These are phyloP conservation scores for Chrysochromulina tobinii DNA, from an alignment of 78 protist genomes.

Conservation along the genomic window DNA sequence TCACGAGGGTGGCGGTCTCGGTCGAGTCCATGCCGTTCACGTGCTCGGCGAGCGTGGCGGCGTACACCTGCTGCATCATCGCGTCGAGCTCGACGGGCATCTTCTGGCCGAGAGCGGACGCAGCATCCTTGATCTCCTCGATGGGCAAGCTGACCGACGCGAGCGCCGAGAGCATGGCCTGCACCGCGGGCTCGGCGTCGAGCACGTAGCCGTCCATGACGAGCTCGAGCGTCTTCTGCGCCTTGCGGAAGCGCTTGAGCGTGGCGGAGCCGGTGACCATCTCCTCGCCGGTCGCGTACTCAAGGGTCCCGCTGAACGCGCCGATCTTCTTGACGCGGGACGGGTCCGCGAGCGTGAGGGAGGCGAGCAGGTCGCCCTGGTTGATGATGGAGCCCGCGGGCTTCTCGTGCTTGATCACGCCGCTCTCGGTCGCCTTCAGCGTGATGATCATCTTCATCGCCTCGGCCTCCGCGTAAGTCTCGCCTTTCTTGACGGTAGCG, in stretches of 20 bases:
- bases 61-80: not conserved
- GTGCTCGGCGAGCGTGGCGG: not conserved
- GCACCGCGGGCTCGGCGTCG: not conserved
- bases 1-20: not conserved
- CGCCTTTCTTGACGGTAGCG: conserved; percentile 69
- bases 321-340: conserved; percentile 43
- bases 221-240: not conserved
- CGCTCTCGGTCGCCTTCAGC: conserved; percentile 70
- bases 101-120: not conserved
- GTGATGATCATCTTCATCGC: conserved; percentile 96
- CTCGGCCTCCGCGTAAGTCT: conserved; percentile 87
- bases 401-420: conserved; percentile 50
- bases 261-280: too few species aligned
- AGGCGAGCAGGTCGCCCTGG: conserved; percentile 89
- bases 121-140: not conserved
- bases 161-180: not conserved
- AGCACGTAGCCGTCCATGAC: conserved; percentile 4
- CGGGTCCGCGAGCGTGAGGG: conserved; percentile 76
- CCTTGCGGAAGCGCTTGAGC: not conserved
- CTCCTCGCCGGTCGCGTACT: too few species aligned
- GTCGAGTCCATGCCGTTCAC: not conserved
- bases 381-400: conserved; percentile 76
- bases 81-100: not conserved
- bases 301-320: conserved; percentile 21
- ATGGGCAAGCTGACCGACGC: not conserved